Evolutionary conservation across 805 yeast species (phyloP).

Genomic region (Yamadazyma paraphyllophila): DNA sequence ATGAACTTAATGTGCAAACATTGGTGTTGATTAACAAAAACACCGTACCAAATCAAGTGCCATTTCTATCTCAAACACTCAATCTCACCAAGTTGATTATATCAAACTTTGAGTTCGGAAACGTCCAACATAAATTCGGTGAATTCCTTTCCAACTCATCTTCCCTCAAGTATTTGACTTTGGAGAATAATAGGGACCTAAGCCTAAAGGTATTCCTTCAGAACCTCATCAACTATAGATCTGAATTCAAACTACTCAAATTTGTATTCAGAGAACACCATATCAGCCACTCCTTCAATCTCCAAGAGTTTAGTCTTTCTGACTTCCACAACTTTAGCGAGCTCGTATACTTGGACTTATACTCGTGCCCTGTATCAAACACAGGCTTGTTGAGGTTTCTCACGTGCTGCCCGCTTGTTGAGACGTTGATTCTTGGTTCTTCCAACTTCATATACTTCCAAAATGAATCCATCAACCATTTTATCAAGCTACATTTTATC

Average conservation of each 20-base stretch:
- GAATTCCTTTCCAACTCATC: slow-evolving; percentile 20
- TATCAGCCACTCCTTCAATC: slow-evolving; percentile 19
- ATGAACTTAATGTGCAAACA: slow-evolving; percentile 1
- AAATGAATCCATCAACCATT: slow-evolving; percentile 17
- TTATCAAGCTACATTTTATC: slow-evolving; percentile 14
- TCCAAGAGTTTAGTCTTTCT: slow-evolving; percentile 23
- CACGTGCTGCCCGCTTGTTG: slow-evolving; percentile 27
- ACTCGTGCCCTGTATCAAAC: slow-evolving; percentile 38
- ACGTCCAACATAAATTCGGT: slow-evolving; percentile 26
- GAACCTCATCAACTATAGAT: slow-evolving; percentile 27
- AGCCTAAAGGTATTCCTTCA: slow-evolving; percentile 26
- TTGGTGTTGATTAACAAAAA: slow-evolving; percentile 26
- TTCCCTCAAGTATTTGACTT: slow-evolving; percentile 19
- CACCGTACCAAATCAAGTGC: slow-evolving; percentile 26
- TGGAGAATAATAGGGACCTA: slow-evolving; percentile 35
- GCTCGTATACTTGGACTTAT: slow-evolving; percentile 34
- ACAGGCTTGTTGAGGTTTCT: slow-evolving; percentile 41
- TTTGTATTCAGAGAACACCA: slow-evolving; percentile 31
- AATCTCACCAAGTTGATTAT: slow-evolving; percentile 27
- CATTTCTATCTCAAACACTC: slow-evolving; percentile 20
- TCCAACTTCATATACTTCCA: slow-evolving; percentile 29
- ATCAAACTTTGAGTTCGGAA: slow-evolving; percentile 31
- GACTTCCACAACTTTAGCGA: slow-evolving; percentile 24
- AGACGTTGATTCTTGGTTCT: slow-evolving; percentile 30
- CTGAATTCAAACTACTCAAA: slow-evolving; percentile 22